These are phyloP conservation scores for Podila epigama DNA, from an alignment of 192 early-diverging fungal genomes.

Conservation along the genomic window DNA sequence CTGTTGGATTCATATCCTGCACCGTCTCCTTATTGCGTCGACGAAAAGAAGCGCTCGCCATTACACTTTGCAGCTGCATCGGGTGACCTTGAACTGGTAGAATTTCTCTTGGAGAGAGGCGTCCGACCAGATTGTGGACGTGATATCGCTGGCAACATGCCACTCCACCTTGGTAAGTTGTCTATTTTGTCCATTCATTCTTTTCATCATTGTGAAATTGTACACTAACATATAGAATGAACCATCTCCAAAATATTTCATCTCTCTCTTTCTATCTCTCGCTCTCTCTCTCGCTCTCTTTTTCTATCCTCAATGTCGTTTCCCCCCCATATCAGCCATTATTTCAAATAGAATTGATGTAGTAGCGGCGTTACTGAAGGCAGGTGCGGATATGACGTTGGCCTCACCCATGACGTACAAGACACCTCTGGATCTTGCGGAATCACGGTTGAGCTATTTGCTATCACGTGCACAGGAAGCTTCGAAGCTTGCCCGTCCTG, in stretches of 20 bases:
- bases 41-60: constrained; percentile 46
- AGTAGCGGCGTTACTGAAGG: constrained; percentile 37
- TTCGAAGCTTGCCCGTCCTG: neutral
- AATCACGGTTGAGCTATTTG: constrained; percentile 36
- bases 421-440: constrained; percentile 42
- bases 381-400: constrained; percentile 47
- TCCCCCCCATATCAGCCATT: no score
- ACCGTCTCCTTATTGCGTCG: constrained; percentile 42
- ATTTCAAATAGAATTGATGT: constrained; percentile 44
- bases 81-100: constrained; percentile 41
- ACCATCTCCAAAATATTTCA: no score
- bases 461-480: constrained; percentile 35
- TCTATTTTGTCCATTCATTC: neutral
- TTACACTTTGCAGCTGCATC: constrained; percentile 46
- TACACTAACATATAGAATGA: no score
- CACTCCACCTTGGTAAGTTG: constrained; percentile 30
- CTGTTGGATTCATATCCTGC: constrained; percentile 42
- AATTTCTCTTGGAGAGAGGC: constrained; percentile 41
- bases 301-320: no score
- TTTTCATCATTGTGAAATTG: no score
- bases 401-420: constrained; percentile 49
- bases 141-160: constrained; percentile 49
- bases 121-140: constrained; percentile 44
- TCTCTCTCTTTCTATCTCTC: no score
- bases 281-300: no score